Conservation (phyloP, 352 stramenopile species). For the Phytopythium vexans region DNA sequence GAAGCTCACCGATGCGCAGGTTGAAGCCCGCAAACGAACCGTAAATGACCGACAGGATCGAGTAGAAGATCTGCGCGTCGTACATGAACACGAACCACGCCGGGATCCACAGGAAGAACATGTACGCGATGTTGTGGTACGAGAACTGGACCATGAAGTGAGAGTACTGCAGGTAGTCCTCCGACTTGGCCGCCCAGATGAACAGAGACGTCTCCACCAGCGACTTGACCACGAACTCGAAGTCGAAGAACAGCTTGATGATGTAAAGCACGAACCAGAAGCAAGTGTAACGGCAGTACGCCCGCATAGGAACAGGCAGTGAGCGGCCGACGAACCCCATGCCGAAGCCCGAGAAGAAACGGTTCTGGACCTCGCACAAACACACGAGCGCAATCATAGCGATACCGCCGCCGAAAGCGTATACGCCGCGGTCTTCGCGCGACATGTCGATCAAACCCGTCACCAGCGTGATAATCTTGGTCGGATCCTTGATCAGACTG, state of each 20-base stretch:
- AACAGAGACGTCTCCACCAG: conserved; percentile 85
- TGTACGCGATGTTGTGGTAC: conserved; percentile 86
- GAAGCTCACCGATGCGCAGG: conserved; percentile 77
- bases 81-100: conserved; percentile 86
- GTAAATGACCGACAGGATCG: conserved; percentile 74
- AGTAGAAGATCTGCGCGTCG: conserved; percentile 86
- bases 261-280: conserved; percentile 79
- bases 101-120: conserved; percentile 81
- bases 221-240: conserved; percentile 83
- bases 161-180: conserved; percentile 74
- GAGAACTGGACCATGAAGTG: conserved; percentile 80
- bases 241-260: conserved; percentile 81
- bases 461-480: conserved; percentile 56
- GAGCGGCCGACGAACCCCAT: conserved; percentile 79
- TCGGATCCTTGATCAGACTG: conserved; percentile 60
- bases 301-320: conserved; percentile 64
- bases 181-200: conserved; percentile 74
- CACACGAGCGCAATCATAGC: conserved; percentile 42
- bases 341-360: conserved; percentile 59
- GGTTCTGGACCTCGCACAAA: conserved; percentile 68
- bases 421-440: conserved; percentile 51
- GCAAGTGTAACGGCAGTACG: conserved; percentile 76
- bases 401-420: conserved; percentile 56
- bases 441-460: conserved; percentile 38
- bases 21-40: conserved; percentile 85